Conservation (phyloP, 139 green algal species). For the Coelastrella sp. region DNA sequence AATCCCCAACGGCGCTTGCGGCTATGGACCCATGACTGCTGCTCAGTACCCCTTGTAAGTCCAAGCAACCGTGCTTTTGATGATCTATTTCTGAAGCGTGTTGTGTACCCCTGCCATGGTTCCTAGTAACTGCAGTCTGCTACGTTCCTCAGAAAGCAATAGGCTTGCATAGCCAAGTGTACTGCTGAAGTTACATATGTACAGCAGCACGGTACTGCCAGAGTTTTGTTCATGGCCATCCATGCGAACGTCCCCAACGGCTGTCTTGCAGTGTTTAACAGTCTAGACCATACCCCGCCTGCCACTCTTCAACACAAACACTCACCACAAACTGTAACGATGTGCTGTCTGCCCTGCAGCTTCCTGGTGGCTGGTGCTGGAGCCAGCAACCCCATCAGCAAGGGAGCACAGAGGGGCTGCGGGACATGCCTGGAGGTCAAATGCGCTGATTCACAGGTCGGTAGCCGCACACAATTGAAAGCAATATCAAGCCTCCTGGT, state of each 20-base stretch:
- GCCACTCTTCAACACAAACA: not conserved
- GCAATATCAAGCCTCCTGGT: not conserved
- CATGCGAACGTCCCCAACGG: too few relatives aligned
- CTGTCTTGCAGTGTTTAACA: too few relatives aligned
- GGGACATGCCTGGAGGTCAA: slow-evolving; percentile 25
- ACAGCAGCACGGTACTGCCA: too few relatives aligned
- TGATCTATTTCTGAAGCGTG: not conserved
- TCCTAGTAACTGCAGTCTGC: too few relatives aligned
- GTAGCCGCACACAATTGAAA: not conserved
- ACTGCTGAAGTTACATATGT: too few relatives aligned
- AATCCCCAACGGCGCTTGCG: slow-evolving; percentile 5
- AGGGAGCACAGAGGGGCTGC: not conserved
- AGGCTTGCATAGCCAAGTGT: too few relatives aligned
- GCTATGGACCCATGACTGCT: slow-evolving; percentile 6
- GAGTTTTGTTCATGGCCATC: too few relatives aligned
- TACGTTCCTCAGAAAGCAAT: too few relatives aligned
- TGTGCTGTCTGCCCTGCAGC: not conserved
- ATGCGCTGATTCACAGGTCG: not conserved
- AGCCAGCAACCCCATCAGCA: not conserved
- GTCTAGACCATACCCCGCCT: not conserved
- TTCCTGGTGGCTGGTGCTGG: not conserved
- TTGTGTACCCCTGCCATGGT: too few relatives aligned
- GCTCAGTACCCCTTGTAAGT: not conserved
- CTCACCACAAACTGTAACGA: not conserved
- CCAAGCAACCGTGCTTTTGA: not conserved